A percentile compares a stretch with the other conserved stretches of the same genome.
These are phyloP conservation scores for Calonectria pteridis DNA, from an alignment of 2,329 filamentous ascomycete species.

Conservation along the genomic window DNA sequence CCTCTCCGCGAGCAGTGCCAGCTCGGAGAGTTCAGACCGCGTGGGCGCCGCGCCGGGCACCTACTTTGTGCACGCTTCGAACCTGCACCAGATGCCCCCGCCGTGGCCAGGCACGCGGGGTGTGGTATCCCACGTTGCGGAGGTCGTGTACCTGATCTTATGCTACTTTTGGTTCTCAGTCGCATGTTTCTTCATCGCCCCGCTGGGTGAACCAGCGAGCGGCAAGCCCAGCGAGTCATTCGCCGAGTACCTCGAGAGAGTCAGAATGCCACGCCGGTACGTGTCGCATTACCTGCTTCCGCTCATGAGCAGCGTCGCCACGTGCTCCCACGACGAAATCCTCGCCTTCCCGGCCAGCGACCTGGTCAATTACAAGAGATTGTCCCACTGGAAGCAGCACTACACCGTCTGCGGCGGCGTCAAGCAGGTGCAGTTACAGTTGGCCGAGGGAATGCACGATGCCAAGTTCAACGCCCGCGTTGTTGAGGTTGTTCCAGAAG, in stretches of 20 bases:
- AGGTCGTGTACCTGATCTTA: constrained; percentile 57
- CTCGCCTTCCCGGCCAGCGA: constrained; percentile 66
- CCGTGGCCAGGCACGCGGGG: constrained; percentile 53
- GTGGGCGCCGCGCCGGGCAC: constrained; percentile 44
- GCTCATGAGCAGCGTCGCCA: constrained; percentile 66
- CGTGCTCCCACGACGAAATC: constrained; percentile 64
- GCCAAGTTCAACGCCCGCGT: constrained; percentile 57
- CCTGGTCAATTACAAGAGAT: constrained; percentile 62
- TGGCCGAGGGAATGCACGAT: constrained; percentile 54
- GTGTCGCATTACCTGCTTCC: constrained; percentile 64
- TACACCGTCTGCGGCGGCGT: constrained; percentile 65
- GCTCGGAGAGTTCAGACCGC: constrained; percentile 12
- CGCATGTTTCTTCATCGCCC: constrained; percentile 62
- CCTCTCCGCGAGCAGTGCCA: constrained; percentile 24
- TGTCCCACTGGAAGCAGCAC: constrained; percentile 61
- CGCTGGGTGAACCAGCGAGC: constrained; percentile 35
- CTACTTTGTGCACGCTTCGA: constrained; percentile 68
- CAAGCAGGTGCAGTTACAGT: constrained; percentile 59
- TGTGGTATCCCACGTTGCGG: constrained; percentile 55
- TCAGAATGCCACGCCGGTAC: constrained; percentile 62
- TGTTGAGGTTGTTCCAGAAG: constrained; percentile 46
- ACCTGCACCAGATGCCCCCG: constrained; percentile 62
- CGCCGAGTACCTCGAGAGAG: constrained; percentile 62
- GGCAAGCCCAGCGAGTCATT: constrained; percentile 62
- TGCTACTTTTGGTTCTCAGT: constrained; percentile 67